Evolutionary conservation across 108 stramenopile genomes (phyloP).

Genomic region (Phaeodactylum tricornutum): DNA sequence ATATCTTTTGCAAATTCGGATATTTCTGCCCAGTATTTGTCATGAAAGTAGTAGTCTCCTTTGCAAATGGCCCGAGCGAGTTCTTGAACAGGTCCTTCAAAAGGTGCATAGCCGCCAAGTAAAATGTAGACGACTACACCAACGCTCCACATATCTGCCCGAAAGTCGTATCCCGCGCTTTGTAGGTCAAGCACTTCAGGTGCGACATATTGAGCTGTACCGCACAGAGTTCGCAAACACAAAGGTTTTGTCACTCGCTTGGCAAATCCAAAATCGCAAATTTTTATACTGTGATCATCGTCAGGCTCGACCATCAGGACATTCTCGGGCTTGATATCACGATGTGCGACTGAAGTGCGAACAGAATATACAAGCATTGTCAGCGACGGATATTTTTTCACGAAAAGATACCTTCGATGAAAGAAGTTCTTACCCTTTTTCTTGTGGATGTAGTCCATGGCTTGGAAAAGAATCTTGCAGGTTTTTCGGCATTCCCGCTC

Average conservation of each 20-base stretch:
- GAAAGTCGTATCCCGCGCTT: conserved; percentile 40
- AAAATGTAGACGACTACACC: conserved; percentile 93
- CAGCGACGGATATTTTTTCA: not conserved
- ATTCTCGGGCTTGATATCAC: conserved; percentile 91
- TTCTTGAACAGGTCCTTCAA: conserved; percentile 57
- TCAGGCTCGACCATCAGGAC: conserved; percentile 45
- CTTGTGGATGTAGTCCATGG: conserved; percentile 78
- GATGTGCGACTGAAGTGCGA: conserved; percentile 59
- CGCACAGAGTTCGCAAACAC: conserved; percentile 57
- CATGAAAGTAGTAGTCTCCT: conserved; percentile 52
- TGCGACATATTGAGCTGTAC: conserved; percentile 57
- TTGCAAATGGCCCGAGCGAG: conserved; percentile 41
- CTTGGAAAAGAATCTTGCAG: conserved; percentile 73
- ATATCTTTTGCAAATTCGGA: conserved; percentile 73
- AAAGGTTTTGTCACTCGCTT: conserved; percentile 61
- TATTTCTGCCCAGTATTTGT: conserved; percentile 67
- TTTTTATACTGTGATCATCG: conserved; percentile 79
- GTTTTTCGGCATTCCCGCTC: conserved; percentile 91
- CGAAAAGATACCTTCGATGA: not conserved
- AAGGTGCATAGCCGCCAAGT: conserved; percentile 89
- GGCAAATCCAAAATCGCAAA: conserved; percentile 98
- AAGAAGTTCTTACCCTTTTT: conserved; percentile 19
- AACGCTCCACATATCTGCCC: conserved; percentile 88
- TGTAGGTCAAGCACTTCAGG: conserved; percentile 57
- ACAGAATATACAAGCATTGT: too few relatives aligned